Conservation (phyloP, 139 green algal species). For the Picochlorum sp. region DNA sequence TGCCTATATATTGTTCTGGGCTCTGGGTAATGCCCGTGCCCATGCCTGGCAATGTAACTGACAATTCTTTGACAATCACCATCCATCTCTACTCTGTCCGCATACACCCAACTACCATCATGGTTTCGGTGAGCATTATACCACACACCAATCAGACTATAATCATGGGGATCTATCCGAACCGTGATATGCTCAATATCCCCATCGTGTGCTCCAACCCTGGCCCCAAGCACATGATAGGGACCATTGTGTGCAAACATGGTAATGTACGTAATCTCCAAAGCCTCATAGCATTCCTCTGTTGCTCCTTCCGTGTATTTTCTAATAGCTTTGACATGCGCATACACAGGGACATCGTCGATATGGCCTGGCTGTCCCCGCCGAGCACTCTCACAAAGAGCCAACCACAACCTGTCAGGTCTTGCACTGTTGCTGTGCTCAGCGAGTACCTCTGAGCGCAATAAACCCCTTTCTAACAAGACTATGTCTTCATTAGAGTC, state of each 20-base stretch:
- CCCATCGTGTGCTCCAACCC: conserved; percentile 36
- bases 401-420: conserved; percentile 7
- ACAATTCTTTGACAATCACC: conserved; percentile 11
- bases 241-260: conserved; percentile 40
- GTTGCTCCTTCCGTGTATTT: too few relatives aligned
- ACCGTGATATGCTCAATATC: conserved; percentile 49
- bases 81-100: not conserved
- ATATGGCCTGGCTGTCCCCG: conserved; percentile 16
- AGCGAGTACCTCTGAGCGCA: conserved; percentile 3
- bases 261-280: conserved; percentile 45
- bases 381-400: conserved; percentile 16
- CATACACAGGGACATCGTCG: conserved; percentile 37
- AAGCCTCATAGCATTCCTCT: conserved; percentile 13
- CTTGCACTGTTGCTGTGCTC: not conserved
- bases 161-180: conserved; percentile 20
- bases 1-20: conserved; percentile 12
- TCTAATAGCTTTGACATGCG: conserved; percentile 23
- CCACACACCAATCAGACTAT: conserved; percentile 32
- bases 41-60: conserved; percentile 31
- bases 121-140: conserved; percentile 43
- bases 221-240: conserved; percentile 24
- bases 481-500: not conserved
- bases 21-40: conserved; percentile 39
- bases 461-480: conserved; percentile 13
- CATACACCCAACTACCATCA: conserved; percentile 40